Evolutionary conservation across 345 rosid genomes (phyloP).

Genomic region (Excoecaria cochinchinensis): DNA sequence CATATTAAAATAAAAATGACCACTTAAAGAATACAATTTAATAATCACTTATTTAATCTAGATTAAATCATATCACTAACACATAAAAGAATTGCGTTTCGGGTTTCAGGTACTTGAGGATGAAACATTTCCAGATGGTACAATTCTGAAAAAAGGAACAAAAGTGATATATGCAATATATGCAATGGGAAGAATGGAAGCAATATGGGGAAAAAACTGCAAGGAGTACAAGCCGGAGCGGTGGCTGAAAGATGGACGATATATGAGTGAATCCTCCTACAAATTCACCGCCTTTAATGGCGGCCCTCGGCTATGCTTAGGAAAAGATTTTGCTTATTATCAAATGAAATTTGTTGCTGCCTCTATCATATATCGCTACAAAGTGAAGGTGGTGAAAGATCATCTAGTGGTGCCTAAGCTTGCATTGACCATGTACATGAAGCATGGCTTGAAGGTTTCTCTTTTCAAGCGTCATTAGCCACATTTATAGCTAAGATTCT

Average conservation of each 20-base stretch:
- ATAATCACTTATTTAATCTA: too few species aligned
- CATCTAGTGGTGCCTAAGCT: slow-evolving; percentile 67
- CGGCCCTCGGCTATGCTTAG: slow-evolving; percentile 87
- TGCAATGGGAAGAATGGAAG: slow-evolving; percentile 94
- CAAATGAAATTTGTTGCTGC: slow-evolving; percentile 86
- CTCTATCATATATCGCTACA: slow-evolving; percentile 61
- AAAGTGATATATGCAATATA: slow-evolving; percentile 84
- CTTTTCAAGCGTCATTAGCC: slow-evolving; percentile 36
- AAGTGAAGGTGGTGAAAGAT: slow-evolving; percentile 50
- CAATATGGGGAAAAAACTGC: slow-evolving; percentile 90
- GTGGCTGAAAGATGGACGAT: slow-evolving; percentile 80
- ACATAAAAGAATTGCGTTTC: too few species aligned
- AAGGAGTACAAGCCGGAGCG: slow-evolving; percentile 81
- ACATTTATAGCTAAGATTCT: not conserved
- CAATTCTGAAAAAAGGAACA: slow-evolving; percentile 75
- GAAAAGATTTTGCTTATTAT: slow-evolving; percentile 91
- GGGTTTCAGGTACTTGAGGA: slow-evolving; percentile 62
- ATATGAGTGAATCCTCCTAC: slow-evolving; percentile 86
- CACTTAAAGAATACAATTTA: too few species aligned
- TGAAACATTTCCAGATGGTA: slow-evolving; percentile 84
- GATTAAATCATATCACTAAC: too few species aligned
- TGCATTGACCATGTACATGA: slow-evolving; percentile 96
- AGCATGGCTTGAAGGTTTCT: slow-evolving; percentile 60
- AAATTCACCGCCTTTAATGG: slow-evolving; percentile 92
- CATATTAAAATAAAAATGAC: too few species aligned